Evolutionary conservation across 2,329 filamentous ascomycete species (phyloP), one percentile per base, ranked within the genome.

Genomic region (Colletotrichum coccodes): DNA sequence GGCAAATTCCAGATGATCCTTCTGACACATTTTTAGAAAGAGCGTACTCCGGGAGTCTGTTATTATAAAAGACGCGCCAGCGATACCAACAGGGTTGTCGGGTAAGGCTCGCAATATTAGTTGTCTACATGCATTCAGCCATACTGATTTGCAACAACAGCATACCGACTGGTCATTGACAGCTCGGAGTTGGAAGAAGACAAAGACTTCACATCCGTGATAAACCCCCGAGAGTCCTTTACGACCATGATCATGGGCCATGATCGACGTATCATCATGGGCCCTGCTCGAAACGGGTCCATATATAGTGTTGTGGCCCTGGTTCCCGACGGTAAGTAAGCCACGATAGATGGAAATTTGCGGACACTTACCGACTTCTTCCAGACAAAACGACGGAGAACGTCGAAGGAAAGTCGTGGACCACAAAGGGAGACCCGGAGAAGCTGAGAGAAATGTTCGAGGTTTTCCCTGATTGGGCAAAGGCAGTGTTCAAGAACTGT

Each of bases 201-300:
- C n/a, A 56, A 65, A 8, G 47, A 58, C 28, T 50, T 73, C 0
- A 70, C 63, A 4, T 70, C 70, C 1, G 71, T 76, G 4, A 76
- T 83, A n/a, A 73, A 82, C 18, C 79, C 80, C n/a, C 67, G 73
- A 16, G 74, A 79, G 5, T 76, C 81, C 1, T 78, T 76, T 58
- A 85, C 83, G 2, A 81, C 81, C 1, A 85, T 85, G 83, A 75
- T 85, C 2, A 74, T 85, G 64, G 82, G 78, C 0, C 79, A 83
- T 34, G 76, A 81, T 32, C 74, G 77, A 23, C 75, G 81, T 16
- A 70, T 83, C n/a, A 79, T 85, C 40, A 84, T 85, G 81, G 83
- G 83, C 3, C 83, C 83, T 1, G 82, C 79, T 1, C 74, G 83
- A 6, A 73, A 79, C 16, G 80, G 79, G 0, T 74, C 78, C 4